Base-by-base conservation (phyloP, 306 rosid species). In the Rosa rugosa region DNA sequence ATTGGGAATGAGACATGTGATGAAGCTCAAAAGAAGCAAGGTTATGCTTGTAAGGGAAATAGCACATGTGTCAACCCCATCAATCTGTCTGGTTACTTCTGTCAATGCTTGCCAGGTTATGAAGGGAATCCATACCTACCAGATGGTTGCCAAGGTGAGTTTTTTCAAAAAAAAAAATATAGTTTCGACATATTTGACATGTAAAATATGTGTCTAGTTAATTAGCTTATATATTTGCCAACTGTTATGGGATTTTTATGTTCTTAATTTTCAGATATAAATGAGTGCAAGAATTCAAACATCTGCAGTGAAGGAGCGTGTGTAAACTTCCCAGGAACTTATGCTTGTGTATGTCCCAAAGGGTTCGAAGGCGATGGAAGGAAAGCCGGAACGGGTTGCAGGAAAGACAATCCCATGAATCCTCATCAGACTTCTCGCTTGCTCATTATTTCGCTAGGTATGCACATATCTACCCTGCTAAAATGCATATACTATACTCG, bases 241-340 rank as follows among this genome's bases (percentile, higher is more conserved):
- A 50, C 2, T 6, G 54, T 49, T 16, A 49, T 49, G 18, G 18
- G 2, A 12, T 64, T 34, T 36, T 1, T 47, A 14, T 17, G 11
- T 0, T 62, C 41, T 36, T 7, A 54, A 18, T 18, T 59, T 63
- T 17, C 81, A 87, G 88, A 87, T 38, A 20, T 71, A 44, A 17
- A 87, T 46, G 90, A 87, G 74, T 87, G 90, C 69, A 16, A 2
- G 77, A 72, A 50, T 71, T 66, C 59, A 20, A 53, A 77, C 3
- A 71, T 53, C 5, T 77, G 88, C 17, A 44, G 12, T n/a, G 25
- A 22, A 44, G 68, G 18, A 2, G 34, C 45, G 5, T 73, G 77
- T 36, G 70, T 73, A 10, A 73, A 73, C 20, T 22, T 1, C 12
- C 49, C 44, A 13, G 67, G 77, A 60, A 54, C 16, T 5, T 44